Base-by-base conservation (phyloP, 2,329 filamentous ascomycete species). In the Ophiostoma ips region DNA sequence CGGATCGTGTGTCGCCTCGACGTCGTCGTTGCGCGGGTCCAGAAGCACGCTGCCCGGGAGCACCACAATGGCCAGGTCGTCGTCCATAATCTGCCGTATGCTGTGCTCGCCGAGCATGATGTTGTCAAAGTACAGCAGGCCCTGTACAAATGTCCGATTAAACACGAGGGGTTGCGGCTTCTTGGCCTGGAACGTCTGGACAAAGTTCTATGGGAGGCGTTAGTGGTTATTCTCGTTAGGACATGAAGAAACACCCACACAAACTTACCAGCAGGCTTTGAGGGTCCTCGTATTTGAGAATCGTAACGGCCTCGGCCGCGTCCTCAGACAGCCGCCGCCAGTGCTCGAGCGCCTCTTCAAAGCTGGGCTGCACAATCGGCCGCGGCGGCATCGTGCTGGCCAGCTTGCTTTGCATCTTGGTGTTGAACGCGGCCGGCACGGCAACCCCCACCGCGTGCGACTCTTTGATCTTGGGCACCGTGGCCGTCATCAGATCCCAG, bases 311-410 rank as follows among this genome's bases (percentile, higher is more conserved):
- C 57, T 89, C 81, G 24, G 77, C 68, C 2, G 81, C 83, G 63
- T 95, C 87, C 50, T 76, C 69, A 54, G 84, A 84, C 28, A 95
- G 67, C 41, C 79, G 77, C 51, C 74, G 74, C 55, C 95, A 72
- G 57, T 86, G 81, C 18, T 67, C 67, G 55, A 83, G 76, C 0
- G 88, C 84, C 58, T 87, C 81, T 13, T 81, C 76, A 57, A 86
- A 83, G 24, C 76, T 77, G 3, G 89, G 70, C 49, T 87, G 75
- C 11, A 95, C 85, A 58, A 95, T 90, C 0, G 90, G 89, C 9
- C 90, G 77, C 8, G 92, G 92, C 4, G 92, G 92, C 59, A 95
- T 89, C 0, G 88, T 95, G 57, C 88, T 95, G 1, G 92, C 89
- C 31, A 98, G 72, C 55, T 84, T 84, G n/a, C 89, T 77, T 62